phyloP scores from a whole-genome alignment of 2,329 filamentous ascomycete genomes.

The Sphaerulina populicola region DNA sequence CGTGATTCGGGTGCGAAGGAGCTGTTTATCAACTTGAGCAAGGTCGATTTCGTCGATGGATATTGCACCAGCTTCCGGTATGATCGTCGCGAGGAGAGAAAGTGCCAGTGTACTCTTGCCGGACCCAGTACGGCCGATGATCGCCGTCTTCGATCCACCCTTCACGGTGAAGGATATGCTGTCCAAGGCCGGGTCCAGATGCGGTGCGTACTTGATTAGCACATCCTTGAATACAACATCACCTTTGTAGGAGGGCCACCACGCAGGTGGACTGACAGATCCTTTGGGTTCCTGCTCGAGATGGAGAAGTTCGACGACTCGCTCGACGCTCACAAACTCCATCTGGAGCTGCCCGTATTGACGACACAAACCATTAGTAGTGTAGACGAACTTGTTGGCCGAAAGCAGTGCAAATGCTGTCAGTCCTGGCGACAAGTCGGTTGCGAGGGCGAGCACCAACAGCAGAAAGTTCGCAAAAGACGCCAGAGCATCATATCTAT shows the following conservation, averaged over 20 bases:
- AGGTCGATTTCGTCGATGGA: slow-evolving; percentile 55
- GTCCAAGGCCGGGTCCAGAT: slow-evolving; percentile 63
- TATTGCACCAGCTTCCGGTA: slow-evolving; percentile 49
- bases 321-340: slow-evolving; percentile 84
- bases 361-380: slow-evolving; percentile 66
- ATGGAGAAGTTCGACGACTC: slow-evolving; percentile 71
- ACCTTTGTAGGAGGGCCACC: slow-evolving; percentile 66
- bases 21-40: slow-evolving; percentile 50
- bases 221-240: slow-evolving; percentile 69
- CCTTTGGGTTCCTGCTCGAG: slow-evolving; percentile 68
- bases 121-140: slow-evolving; percentile 72
- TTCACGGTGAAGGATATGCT: slow-evolving; percentile 66
- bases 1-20: slow-evolving; percentile 53
- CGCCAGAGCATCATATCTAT: slow-evolving; percentile 65
- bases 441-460: slow-evolving; percentile 65
- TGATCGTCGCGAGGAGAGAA: slow-evolving; percentile 50
- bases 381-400: slow-evolving; percentile 58
- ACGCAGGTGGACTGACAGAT: slow-evolving; percentile 58
- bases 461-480: slow-evolving; percentile 65
- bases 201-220: slow-evolving; percentile 69
- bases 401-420: slow-evolving; percentile 76
- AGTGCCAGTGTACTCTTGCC: slow-evolving; percentile 72
- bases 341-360: slow-evolving; percentile 80
- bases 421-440: slow-evolving; percentile 65
- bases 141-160: slow-evolving; percentile 66